Conservation (phyloP, 192 early-diverging fungal species). For the Rhizoclosmatium sp. region DNA sequence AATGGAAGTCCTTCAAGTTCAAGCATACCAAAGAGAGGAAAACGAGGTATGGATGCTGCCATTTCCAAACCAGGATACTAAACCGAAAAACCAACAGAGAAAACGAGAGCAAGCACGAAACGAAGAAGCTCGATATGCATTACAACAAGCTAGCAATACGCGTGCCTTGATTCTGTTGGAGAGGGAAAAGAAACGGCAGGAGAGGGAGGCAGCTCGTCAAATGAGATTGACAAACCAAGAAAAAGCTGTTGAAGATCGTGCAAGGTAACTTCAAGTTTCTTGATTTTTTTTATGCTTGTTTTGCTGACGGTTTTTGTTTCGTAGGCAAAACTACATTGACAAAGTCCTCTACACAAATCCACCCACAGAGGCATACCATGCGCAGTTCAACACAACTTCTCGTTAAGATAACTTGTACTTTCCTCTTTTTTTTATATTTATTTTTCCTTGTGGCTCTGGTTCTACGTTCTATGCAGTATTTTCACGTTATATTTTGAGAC, state of each 20-base stretch:
- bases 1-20: slow-evolving; percentile 45
- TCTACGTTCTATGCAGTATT: too few relatives aligned
- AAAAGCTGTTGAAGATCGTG: slow-evolving; percentile 52
- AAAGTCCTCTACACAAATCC: slow-evolving; percentile 63
- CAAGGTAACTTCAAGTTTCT: slow-evolving; percentile 38
- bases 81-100: slow-evolving; percentile 16
- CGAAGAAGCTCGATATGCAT: slow-evolving; percentile 47
- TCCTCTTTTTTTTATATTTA: too few relatives aligned
- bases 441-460: too few relatives aligned
- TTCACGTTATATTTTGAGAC: too few relatives aligned
- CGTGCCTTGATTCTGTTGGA: slow-evolving; percentile 55
- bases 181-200: slow-evolving; percentile 48
- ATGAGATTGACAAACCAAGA: slow-evolving; percentile 49
- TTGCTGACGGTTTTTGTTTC: not conserved
- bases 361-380: slow-evolving; percentile 58
- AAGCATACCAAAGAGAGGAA: slow-evolving; percentile 59
- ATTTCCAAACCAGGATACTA: not conserved
- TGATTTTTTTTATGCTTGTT: not conserved
- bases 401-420: slow-evolving; percentile 33
- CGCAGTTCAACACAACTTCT: slow-evolving; percentile 64
- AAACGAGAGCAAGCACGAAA: slow-evolving; percentile 33
- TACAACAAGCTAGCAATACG: slow-evolving; percentile 49
- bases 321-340: slow-evolving; percentile 55
- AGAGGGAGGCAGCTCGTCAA: slow-evolving; percentile 41
- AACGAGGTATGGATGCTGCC: slow-evolving; percentile 40